Evolutionary conservation across 2,329 filamentous ascomycete genomes (phyloP).

Genomic region (Arthrobotrys pseudoclavata): DNA sequence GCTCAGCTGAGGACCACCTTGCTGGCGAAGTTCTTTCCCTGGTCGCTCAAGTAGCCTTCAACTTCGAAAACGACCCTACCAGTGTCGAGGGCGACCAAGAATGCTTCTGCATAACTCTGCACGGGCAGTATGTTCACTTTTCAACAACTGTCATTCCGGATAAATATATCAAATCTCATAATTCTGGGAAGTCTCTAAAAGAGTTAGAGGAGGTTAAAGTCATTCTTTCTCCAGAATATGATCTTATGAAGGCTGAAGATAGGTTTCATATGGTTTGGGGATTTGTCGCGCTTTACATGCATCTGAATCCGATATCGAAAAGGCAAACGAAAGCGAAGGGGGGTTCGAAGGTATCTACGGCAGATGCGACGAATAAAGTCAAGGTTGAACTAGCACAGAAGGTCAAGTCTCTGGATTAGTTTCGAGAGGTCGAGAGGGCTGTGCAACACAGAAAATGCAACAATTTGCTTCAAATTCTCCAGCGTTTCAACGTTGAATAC

Average conservation of each 20-base stretch:
- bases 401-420: constrained; percentile 21
- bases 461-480: neutral
- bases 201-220: constrained; percentile 49
- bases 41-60: constrained; percentile 56
- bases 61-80: constrained; percentile 50
- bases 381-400: constrained; percentile 18
- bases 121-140: constrained; percentile 57
- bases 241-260: constrained; percentile 46
- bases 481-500: too few species aligned
- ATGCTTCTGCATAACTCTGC: constrained; percentile 53
- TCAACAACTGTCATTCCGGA: constrained; percentile 39
- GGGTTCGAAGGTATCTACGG: neutral
- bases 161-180: constrained; percentile 53
- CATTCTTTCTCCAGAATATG: constrained; percentile 47
- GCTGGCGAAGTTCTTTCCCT: constrained; percentile 50
- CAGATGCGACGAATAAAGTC: constrained; percentile 1
- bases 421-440: neutral
- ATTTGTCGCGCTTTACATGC: constrained; percentile 49
- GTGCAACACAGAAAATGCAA: constrained; percentile 8
- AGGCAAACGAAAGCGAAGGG: constrained; percentile 21
- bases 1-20: constrained; percentile 40
- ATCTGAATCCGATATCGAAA: constrained; percentile 38
- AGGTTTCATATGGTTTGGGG: constrained; percentile 50
- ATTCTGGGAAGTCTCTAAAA: constrained; percentile 40
- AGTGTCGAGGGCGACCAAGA: constrained; percentile 52